These are phyloP conservation scores for Paramyrothecium roridum DNA, from an alignment of 2,329 filamentous ascomycete species.

Conservation along the genomic window DNA sequence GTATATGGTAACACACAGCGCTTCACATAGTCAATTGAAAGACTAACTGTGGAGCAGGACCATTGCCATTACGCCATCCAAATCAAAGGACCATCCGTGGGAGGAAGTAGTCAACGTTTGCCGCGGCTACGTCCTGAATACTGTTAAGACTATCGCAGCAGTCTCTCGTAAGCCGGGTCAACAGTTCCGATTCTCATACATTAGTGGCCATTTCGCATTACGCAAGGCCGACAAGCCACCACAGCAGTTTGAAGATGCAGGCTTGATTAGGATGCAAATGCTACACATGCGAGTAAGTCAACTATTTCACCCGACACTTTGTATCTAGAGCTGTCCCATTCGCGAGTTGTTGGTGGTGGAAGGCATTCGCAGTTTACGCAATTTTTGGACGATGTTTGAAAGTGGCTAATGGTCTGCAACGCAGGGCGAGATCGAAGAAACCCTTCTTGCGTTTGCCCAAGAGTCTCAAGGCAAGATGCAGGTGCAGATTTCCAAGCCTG, in stretches of 20 bases:
- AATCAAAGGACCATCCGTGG: background rate
- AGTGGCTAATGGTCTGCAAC: background rate
- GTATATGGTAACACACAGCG: background rate
- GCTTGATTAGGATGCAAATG: background rate
- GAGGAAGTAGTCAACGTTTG: background rate
- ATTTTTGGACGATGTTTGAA: background rate
- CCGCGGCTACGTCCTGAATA: background rate
- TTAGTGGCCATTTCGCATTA: background rate
- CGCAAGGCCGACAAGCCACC: background rate
- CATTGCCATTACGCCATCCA: background rate
- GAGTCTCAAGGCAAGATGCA: background rate
- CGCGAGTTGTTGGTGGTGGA: no score
- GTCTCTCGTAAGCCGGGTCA: background rate
- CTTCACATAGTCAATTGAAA: background rate
- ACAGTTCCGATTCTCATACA: background rate
- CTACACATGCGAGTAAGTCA: background rate
- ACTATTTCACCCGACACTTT: background rate
- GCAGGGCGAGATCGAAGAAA: conserved; percentile 1
- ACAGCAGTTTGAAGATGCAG: background rate
- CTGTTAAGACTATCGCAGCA: background rate
- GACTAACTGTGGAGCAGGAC: background rate
- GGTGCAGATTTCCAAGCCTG: background rate
- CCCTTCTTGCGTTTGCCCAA: background rate
- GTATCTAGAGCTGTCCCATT: no score
- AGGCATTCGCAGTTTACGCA: no score